Evolutionary conservation across 768 basidiomycete genomes (phyloP).

Genomic region (Naganishia vishniacii): DNA sequence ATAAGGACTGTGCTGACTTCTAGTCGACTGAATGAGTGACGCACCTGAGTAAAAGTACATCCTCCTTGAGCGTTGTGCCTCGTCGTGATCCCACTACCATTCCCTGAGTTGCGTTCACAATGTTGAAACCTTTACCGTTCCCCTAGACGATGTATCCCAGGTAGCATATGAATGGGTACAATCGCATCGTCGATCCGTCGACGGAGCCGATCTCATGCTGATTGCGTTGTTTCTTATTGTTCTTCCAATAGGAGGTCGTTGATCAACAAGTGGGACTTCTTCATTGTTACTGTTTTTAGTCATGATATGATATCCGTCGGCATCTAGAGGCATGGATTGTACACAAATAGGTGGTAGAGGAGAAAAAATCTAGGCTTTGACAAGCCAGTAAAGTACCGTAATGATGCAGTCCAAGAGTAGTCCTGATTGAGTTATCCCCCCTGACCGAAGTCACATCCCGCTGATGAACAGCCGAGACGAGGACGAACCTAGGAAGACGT

Average conservation of each 20-base stretch:
- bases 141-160: no score
- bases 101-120: no score
- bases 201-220: neutral
- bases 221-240: neutral
- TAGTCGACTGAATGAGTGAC: neutral
- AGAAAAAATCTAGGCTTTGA: slow-evolving; percentile 45
- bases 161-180: no score
- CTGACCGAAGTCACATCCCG: slow-evolving; percentile 16
- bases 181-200: no score
- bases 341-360: neutral
- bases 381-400: slow-evolving; percentile 35
- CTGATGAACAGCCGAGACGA: slow-evolving; percentile 18
- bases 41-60: slow-evolving; percentile 18
- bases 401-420: slow-evolving; percentile 49
- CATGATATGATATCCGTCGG: neutral
- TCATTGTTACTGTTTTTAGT: neutral
- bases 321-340: no score
- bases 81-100: no score
- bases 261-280: neutral
- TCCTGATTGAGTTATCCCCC: slow-evolving; percentile 50
- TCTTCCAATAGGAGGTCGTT: slow-evolving; percentile 7
- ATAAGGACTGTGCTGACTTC: no score
- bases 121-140: neutral
- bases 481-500: slow-evolving; percentile 31
- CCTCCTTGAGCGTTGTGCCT: neutral